Percentiles rank a stretch among this genome's conserved stretches.
Evolutionary conservation across 176 grass and related monocot species (phyloP).

Genomic region (Carex parvula): DNA sequence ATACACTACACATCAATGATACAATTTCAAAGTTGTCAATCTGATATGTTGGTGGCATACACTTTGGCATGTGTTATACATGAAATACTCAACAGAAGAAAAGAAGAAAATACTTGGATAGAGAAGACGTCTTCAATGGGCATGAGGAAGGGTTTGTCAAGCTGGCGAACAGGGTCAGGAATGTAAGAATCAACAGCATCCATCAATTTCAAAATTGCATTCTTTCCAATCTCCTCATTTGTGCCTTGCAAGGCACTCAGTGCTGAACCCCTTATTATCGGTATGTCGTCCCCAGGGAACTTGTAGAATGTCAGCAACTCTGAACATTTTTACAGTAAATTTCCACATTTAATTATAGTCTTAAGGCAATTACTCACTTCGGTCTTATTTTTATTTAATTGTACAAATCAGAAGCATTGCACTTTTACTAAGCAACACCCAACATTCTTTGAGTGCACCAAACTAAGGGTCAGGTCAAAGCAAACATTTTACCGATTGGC

Average conservation of each 20-base stretch:
- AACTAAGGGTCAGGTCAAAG: neutral
- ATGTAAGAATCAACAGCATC: conserved; percentile 96
- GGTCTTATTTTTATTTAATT: neutral
- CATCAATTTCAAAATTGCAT: conserved; percentile 92
- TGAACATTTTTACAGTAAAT: conserved; percentile 18
- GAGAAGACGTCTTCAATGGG: conserved; percentile 98
- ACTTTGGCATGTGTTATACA: neutral
- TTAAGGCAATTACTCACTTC: neutral
- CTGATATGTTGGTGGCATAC: neutral
- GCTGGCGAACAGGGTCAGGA: conserved; percentile 93
- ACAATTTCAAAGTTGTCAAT: neutral
- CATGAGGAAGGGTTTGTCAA: conserved; percentile 98
- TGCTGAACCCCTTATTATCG: conserved; percentile 87
- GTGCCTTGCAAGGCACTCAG: conserved; percentile 78
- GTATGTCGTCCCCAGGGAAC: conserved; percentile 96
- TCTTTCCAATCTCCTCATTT: conserved; percentile 84
- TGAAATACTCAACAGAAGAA: conserved; percentile 9
- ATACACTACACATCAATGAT: neutral
- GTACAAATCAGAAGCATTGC: neutral
- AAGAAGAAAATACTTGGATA: conserved; percentile 66
- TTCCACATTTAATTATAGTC: conserved; percentile 1
- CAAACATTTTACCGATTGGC: neutral
- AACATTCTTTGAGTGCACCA: neutral
- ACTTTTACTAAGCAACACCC: neutral
- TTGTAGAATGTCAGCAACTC: conserved; percentile 97